Evolutionary conservation across 306 rosid species (phyloP).

Genomic region (Quercus parvula): DNA sequence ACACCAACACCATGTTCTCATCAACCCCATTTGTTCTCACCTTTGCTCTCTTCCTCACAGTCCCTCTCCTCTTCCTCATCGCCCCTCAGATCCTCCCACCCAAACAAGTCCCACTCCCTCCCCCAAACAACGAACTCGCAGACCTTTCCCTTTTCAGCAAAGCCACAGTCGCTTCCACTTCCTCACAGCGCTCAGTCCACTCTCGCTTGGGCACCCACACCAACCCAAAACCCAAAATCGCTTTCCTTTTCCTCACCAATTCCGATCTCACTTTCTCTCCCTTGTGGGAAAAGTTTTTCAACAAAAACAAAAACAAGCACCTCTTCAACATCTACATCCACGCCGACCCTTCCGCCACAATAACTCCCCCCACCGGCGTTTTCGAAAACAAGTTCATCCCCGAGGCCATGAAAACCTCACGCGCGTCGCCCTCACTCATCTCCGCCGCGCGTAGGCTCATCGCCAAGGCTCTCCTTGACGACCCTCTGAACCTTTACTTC

Average conservation of each 20-base stretch:
- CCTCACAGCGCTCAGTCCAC: constrained; percentile 7
- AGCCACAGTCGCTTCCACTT: constrained; percentile 24
- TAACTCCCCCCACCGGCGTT: constrained; percentile 42
- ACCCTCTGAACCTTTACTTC: constrained; percentile 48
- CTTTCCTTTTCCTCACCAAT: constrained; percentile 68
- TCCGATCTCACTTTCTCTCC: constrained; percentile 61
- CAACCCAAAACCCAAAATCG: constrained; percentile 53
- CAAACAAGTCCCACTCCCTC: constrained; percentile 3
- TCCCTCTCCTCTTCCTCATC: constrained; percentile 32
- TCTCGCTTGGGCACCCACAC: constrained; percentile 23
- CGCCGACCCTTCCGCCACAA: constrained; percentile 45
- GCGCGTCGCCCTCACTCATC: constrained; percentile 49
- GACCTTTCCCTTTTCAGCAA: constrained; percentile 38
- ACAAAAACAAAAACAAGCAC: constrained; percentile 2
- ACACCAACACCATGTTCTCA: constrained; percentile 27
- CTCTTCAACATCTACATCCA: constrained; percentile 69
- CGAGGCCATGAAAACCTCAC: constrained; percentile 40
- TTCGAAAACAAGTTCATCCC: constrained; percentile 45
- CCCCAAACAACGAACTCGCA: constrained; percentile 19
- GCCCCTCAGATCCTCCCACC: constrained; percentile 31
- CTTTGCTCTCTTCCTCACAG: constrained; percentile 35
- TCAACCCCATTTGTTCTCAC: constrained; percentile 35
- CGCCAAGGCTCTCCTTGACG: constrained; percentile 49
- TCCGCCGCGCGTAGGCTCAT: constrained; percentile 60
- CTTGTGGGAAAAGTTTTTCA: constrained; percentile 56